These are phyloP conservation scores for Casaregolazyma suthepensis DNA, from an alignment of 1,139 yeast genomes.

Conservation along the genomic window DNA sequence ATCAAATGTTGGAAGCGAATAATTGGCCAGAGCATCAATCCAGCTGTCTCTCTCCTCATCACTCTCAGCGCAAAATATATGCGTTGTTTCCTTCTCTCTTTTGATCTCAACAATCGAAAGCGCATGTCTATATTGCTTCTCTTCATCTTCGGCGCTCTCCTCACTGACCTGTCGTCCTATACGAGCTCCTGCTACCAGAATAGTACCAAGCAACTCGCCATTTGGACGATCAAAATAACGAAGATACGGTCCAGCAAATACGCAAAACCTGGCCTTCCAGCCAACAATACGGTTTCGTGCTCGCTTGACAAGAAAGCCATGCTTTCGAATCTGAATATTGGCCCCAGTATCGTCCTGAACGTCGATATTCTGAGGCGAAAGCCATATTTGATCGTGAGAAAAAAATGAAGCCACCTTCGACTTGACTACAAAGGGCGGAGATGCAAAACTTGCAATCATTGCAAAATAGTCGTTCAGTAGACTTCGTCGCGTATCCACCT, in stretches of 20 bases:
- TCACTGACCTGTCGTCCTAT: conserved; percentile 50
- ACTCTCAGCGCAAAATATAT: conserved; percentile 77
- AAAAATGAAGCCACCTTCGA: conserved; percentile 57
- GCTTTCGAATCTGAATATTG: conserved; percentile 34
- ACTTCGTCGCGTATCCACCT: conserved; percentile 56
- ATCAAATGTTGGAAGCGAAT: conserved; percentile 12
- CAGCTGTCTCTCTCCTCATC: conserved; percentile 75
- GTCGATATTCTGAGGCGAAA: conserved; percentile 30
- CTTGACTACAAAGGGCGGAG: conserved; percentile 50
- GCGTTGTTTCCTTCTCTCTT: conserved; percentile 45
- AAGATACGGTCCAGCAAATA: conserved; percentile 57
- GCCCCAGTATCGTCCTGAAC: neutral
- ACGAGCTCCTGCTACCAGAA: conserved; percentile 52
- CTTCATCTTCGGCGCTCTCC: conserved; percentile 37
- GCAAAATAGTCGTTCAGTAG: conserved; percentile 54
- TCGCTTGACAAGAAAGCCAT: conserved; percentile 63
- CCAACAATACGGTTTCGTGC: conserved; percentile 49
- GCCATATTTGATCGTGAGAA: conserved; percentile 62
- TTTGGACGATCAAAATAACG: conserved; percentile 58
- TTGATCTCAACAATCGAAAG: conserved; percentile 65
- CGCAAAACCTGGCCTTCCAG: conserved; percentile 76
- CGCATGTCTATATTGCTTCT: conserved; percentile 64
- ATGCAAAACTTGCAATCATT: conserved; percentile 51
- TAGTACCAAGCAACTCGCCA: conserved; percentile 52
- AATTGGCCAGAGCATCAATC: conserved; percentile 57